Conservation (phyloP, 73 alveolate genomes). For the Paramecium primaurelia region DNA sequence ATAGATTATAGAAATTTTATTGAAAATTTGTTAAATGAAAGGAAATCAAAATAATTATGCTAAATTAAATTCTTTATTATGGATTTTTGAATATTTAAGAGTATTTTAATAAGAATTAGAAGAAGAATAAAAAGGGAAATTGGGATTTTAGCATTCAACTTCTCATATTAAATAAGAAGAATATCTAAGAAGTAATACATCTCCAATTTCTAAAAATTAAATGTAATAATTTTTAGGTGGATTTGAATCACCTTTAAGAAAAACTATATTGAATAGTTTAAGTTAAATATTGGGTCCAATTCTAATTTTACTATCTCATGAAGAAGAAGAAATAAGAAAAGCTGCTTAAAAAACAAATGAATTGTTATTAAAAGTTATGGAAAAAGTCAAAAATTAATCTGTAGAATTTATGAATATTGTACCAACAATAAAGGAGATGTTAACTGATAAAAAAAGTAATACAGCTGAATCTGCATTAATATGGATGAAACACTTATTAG, state of each 20-base stretch:
- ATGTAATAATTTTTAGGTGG: background rate
- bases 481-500: conserved; percentile 59
- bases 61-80: background rate
- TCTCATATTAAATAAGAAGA: background rate
- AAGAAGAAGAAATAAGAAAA: conserved; percentile 62
- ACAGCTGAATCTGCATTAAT: conserved; percentile 62
- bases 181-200: background rate
- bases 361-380: conserved; percentile 47
- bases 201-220: background rate
- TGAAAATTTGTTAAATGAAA: background rate
- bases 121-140: conserved; percentile 8
- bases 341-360: conserved; percentile 59
- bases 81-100: conserved; percentile 50
- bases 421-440: conserved; percentile 55
- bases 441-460: conserved; percentile 31
- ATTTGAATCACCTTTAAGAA: conserved; percentile 37
- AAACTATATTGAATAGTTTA: conserved; percentile 2
- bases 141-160: background rate
- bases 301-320: conserved; percentile 13
- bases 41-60: conserved; percentile 39
- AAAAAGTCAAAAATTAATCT: conserved; percentile 34
- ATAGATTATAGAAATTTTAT: conserved; percentile 2
- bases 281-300: conserved; percentile 38
- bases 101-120: conserved; percentile 28
- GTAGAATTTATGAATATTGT: conserved; percentile 52